Percentiles rank a stretch among this genome's conserved stretches.
phyloP scores from a whole-genome alignment of 2,329 filamentous ascomycete genomes.

The Ophiostoma fasciatum region DNA sequence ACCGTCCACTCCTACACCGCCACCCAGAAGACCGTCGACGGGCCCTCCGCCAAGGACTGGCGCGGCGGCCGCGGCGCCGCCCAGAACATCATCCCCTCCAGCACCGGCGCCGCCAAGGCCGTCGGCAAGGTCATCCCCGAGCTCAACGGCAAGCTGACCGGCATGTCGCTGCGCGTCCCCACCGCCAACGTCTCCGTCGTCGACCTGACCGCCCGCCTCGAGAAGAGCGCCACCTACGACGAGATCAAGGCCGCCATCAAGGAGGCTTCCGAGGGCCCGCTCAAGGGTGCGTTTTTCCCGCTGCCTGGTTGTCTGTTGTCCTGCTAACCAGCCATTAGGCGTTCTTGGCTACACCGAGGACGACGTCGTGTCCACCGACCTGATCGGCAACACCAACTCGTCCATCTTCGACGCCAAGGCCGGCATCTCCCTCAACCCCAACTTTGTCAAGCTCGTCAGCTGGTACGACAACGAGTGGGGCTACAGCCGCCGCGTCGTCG shows the following conservation, averaged over 20 bases:
- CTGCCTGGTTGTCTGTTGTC: not conserved
- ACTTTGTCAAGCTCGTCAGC: constrained; percentile 96
- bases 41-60: constrained; percentile 97
- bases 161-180: constrained; percentile 99
- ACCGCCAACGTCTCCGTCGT: constrained; percentile 98
- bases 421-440: constrained; percentile 93
- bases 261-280: constrained; percentile 65
- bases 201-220: constrained; percentile 84
- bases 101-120: constrained; percentile 98
- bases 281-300: constrained; percentile 55
- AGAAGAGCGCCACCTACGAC: constrained; percentile 79
- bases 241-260: constrained; percentile 89
- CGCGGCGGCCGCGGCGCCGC: constrained; percentile 96
- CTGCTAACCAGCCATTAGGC: constrained; percentile 31
- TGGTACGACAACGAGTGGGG: constrained; percentile 99
- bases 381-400: constrained; percentile 84
- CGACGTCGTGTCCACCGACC: constrained; percentile 83
- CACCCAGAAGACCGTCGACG: constrained; percentile 98
- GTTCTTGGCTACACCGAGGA: constrained; percentile 94
- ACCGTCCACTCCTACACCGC: constrained; percentile 99
- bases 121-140: constrained; percentile 98
- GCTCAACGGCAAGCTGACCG: constrained; percentile 98
- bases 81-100: constrained; percentile 99
- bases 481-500: constrained; percentile 90
- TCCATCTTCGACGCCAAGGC: constrained; percentile 99